These are phyloP conservation scores for Botryotinia narcissicola DNA, from an alignment of 2,329 filamentous ascomycete genomes.

Conservation along the genomic window DNA sequence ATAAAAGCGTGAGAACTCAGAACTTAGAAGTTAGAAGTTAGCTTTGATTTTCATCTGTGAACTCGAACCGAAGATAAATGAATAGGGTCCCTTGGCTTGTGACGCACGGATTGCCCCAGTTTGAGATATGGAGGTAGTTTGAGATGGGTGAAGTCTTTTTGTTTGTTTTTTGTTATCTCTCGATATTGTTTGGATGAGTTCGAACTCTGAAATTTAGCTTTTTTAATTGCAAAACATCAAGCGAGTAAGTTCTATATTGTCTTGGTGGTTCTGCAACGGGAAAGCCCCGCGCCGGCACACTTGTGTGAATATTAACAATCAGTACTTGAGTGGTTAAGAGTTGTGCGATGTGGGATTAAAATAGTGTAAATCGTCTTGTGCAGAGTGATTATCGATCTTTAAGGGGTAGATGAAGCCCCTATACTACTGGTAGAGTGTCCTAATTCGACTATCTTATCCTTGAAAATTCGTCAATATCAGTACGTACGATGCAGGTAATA, in stretches of 20 bases:
- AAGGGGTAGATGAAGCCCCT: constrained; percentile 1
- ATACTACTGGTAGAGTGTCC: not conserved
- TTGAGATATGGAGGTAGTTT: constrained; percentile 10
- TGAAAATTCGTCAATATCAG: not conserved
- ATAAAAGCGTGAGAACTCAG: not conserved
- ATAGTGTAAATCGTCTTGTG: not conserved
- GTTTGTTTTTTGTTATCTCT: constrained; percentile 1
- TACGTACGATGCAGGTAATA: not conserved
- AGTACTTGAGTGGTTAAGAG: not conserved
- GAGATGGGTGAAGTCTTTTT: not conserved
- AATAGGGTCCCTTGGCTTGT: constrained; percentile 6
- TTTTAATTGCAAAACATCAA: not conserved
- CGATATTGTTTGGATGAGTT: not conserved
- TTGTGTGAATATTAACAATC: not conserved
- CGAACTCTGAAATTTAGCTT: not conserved
- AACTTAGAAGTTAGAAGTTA: not conserved
- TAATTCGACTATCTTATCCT: not conserved
- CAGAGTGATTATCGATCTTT: not conserved
- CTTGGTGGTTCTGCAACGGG: not conserved
- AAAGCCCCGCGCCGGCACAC: not conserved
- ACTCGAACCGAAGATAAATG: not conserved
- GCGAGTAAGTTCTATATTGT: not conserved
- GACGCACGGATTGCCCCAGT: constrained; percentile 14
- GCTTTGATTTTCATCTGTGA: not conserved
- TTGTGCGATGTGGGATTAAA: not conserved